Percentiles rank a stretch among this genome's conserved stretches.
These are phyloP conservation scores for Monosporascus sp. DNA, from an alignment of 2,329 filamentous ascomycete genomes.

Conservation along the genomic window DNA sequence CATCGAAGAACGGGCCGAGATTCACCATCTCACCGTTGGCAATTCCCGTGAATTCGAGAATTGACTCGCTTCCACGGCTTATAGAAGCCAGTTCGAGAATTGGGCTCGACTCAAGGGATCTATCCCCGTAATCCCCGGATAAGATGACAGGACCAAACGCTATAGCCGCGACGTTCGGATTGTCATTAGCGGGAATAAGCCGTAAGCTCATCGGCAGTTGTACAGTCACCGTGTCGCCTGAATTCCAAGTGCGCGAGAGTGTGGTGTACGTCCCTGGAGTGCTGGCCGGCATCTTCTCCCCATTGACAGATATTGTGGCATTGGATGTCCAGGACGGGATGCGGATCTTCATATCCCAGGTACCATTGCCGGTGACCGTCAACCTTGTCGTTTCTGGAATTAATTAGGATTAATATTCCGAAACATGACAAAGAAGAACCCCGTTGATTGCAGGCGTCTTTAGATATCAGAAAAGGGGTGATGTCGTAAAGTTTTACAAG, in stretches of 20 bases:
- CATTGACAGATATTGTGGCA: constrained; percentile 38
- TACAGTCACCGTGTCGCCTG: constrained; percentile 37
- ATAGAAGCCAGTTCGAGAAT: constrained; percentile 25
- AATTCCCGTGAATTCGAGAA: constrained; percentile 28
- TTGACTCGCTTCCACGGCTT: constrained; percentile 12
- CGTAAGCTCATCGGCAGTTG: constrained; percentile 41
- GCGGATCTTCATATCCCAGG: constrained; percentile 33
- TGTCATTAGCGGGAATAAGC: constrained; percentile 41
- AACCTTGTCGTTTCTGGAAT: constrained; percentile 32
- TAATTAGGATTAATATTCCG: too few species aligned
- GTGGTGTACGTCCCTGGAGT: constrained; percentile 36
- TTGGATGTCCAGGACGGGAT: constrained; percentile 40
- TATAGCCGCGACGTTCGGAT: constrained; percentile 36
- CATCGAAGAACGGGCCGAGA: constrained; percentile 36
- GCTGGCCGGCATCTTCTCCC: constrained; percentile 17
- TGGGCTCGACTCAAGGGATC: constrained; percentile 20
- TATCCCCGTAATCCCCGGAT: constrained; percentile 38
- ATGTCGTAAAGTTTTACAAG: neutral
- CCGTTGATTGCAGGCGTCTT: too few species aligned
- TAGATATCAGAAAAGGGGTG: too few species aligned
- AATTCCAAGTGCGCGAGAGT: constrained; percentile 35
- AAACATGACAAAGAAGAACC: too few species aligned
- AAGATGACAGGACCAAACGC: constrained; percentile 43
- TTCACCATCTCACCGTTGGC: constrained; percentile 24
- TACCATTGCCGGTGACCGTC: constrained; percentile 27